Evolutionary conservation across 331 rosid species (phyloP), one percentile per base, ranked within the genome.

Genomic region (Quercus lobata): DNA sequence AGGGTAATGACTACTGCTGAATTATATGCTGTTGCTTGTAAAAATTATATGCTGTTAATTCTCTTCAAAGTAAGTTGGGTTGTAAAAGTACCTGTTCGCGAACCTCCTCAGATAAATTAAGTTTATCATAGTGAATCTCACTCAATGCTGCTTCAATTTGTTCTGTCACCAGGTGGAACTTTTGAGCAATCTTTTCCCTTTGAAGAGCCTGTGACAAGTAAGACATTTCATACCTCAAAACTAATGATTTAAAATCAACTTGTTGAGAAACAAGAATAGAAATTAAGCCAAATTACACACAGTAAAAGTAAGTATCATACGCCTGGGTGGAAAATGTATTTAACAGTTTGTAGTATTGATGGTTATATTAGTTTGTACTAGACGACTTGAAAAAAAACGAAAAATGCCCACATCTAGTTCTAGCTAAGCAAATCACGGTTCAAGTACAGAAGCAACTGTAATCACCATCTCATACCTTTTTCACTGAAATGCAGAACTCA

Each of bases 81-180:
- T 57, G 82, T 71, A 69, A 53, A 68, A 32, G 24, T 86, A 93
- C 99, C 99, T 96, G 99, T 83, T 96, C 98, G 21, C 72, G 89
- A 88, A 93, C 98, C 89, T 96, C 99, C 78, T 91, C 96, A 6
- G 94, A 90, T 84, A 89, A 83, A 58, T 88, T 86, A 54, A 93
- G 88, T 57, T 82, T 77, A 71, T 88, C 66, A n/a, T 90, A 91
- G n/a, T 90, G 92, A 82, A 93, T 88, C 82, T 79, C 86, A 80
- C 85, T 72, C 82, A 96, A 72, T 57, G 90, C 94, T 54, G 84
- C 91, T 84, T 93, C 99, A 80, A 93, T 89, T 83, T 87, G 86
- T 72, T 82, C 90, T 0, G 93, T 91, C 80, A 86, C 30, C 49
- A 80, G 76, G 71, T 80, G 93, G 84, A 96, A 93, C 83, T 88